Evolutionary conservation across 2,329 filamentous ascomycete species (phyloP), one percentile per base, ranked within the genome.

Genomic region (Hymenotorrendiella dingleyae): DNA sequence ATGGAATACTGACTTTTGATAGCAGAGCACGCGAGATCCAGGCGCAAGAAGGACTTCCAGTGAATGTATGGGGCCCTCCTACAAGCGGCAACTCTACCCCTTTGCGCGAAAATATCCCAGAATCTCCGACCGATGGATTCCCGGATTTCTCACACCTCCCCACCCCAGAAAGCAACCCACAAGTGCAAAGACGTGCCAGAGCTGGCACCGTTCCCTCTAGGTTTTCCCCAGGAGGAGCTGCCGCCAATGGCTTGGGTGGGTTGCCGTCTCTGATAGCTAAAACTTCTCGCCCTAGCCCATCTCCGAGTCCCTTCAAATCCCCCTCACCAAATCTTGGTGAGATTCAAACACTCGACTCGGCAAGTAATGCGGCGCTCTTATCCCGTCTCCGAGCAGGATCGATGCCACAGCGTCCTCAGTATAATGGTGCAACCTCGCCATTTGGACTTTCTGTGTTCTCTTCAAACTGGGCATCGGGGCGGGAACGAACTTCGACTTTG

Each of bases 41-140:
- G 70, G 90, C 90, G 42, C 90, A 96, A 69, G 91, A 97, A 75
- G 90, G 90, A 39, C 74, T 95, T 37, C 70, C 72, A 62, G 66
- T 83, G 40, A 80, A 82, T 60, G 83, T 84, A 32, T 97, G 93
- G 93, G 89, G 93, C 9, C 91, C 93, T 53, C 91, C 93, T 36
- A 95, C 91, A 43, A 96, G 91, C 64, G 93, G 91, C 53, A 91
- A 95, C 65, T 96, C 91, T 16, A 96, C 91, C 30, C 93, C 93
- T 55, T 77, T 98, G 39, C 87, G 93, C 60, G 93, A 97, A 70
- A 96, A 91, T 53, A 97, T 98, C 48, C 90, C 91, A 51, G 93
- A 98, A 68, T 96, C 91, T 26, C 93, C 93, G 23, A 93, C 86
- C 53, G 91, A 96, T 69, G 91, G 86, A 54, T 97, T 97, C 57